Conservation (phyloP, 2,329 filamentous ascomycete species). For the Cytospora mali region DNA sequence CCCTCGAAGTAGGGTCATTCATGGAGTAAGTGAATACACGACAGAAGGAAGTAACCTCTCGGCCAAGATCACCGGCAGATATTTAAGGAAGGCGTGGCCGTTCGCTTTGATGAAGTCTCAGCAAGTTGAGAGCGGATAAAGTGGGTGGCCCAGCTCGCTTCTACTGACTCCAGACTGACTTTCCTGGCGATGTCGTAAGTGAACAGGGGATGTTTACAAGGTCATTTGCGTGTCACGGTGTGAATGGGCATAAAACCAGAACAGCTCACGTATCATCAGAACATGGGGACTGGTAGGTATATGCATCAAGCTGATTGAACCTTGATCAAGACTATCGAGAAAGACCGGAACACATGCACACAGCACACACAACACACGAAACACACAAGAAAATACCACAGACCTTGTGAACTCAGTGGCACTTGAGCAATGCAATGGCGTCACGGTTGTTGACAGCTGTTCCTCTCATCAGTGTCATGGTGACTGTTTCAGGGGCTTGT, state of each 20-base stretch:
- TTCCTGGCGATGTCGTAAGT: slow-evolving; percentile 8
- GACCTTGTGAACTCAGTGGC: neutral
- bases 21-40: slow-evolving; percentile 1
- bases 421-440: neutral
- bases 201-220: slow-evolving; percentile 13
- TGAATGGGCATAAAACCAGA: slow-evolving; percentile 3
- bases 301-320: neutral
- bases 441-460: neutral
- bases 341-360: too few species aligned
- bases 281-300: neutral
- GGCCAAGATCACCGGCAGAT: slow-evolving; percentile 1
- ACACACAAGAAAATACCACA: too few species aligned
- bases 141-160: slow-evolving; percentile 13
- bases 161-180: slow-evolving; percentile 7
- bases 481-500: slow-evolving; percentile 14
- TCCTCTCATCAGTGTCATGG: neutral
- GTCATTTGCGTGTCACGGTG: slow-evolving; percentile 14
- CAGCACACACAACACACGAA: neutral
- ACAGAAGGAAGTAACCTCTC: slow-evolving; percentile 10
- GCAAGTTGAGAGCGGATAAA: slow-evolving; percentile 9
- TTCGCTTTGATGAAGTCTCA: slow-evolving; percentile 3
- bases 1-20: neutral
- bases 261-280: slow-evolving; percentile 12
- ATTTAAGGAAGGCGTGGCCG: slow-evolving; percentile 10
- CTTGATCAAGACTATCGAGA: neutral